Evolutionary conservation across 2,329 filamentous ascomycete species (phyloP).

Genomic region (Colletotrichum cordylinicola): DNA sequence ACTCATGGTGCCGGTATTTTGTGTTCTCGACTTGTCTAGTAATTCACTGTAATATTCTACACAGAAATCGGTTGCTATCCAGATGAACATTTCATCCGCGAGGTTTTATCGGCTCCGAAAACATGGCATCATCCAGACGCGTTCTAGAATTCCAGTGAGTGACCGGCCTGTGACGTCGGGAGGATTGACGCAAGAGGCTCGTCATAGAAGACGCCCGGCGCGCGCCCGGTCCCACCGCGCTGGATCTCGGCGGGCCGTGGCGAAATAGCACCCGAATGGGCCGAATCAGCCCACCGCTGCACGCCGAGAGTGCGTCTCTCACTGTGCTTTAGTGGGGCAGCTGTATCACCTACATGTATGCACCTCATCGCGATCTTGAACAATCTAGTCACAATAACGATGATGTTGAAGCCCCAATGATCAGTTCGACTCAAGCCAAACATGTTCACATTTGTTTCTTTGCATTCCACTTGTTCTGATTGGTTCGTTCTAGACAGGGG

Average conservation of each 20-base stretch:
- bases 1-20: background rate
- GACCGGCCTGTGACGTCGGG: slow-evolving; percentile 17
- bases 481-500: background rate
- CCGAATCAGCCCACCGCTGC: background rate
- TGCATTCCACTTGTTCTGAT: background rate
- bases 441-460: background rate
- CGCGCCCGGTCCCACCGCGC: background rate
- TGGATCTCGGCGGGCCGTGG: slow-evolving; percentile 2
- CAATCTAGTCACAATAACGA: background rate
- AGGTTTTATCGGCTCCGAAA: background rate
- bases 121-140: background rate
- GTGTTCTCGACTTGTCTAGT: accelerated
- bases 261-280: background rate
- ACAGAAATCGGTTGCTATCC: background rate
- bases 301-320: background rate
- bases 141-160: background rate
- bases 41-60: background rate
- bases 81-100: accelerated
- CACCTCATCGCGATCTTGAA: background rate
- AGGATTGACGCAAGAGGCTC: slow-evolving; percentile 18
- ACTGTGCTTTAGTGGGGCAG: background rate
- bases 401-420: background rate
- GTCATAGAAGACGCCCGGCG: slow-evolving; percentile 1
- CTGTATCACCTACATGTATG: background rate
- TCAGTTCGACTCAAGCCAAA: background rate